Evolutionary conservation across 2,329 filamentous ascomycete species (phyloP), one percentile per base, ranked within the genome.

Genomic region (Drechslera avenae): DNA sequence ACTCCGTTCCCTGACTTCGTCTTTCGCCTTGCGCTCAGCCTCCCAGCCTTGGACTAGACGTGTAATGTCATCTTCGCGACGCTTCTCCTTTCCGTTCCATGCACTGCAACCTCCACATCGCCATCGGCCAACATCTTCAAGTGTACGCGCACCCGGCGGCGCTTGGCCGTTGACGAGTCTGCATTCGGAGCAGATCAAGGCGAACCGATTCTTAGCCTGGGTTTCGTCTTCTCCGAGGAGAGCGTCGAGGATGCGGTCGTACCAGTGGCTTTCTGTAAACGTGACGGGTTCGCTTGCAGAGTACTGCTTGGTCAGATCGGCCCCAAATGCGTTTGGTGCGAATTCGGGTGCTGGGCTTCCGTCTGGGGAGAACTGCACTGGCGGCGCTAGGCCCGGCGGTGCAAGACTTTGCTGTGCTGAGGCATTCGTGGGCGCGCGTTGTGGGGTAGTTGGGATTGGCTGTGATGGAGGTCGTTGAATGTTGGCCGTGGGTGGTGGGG

Each of bases 161-260:
- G 94, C 94, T 71, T 97, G 94, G 0, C 95, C 94, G 69, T 99
- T 99, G 39, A 99, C 92, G 1, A 97, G 82, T 23, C 90, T 83
- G 72, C 94, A 99, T 32, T 83, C 80, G 26, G 79, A 74, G 75
- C 94, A 99, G 47, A 99, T 90, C 57, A 99, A 79, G 6, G 86
- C 93, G 51, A 96, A 85, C 14, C 94, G 86, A 73, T 97, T 97
- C 77, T 91, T 95, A 2, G 93, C 85, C 10, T 89, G 86, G 4
- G 90, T 95, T 75, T 99, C 94, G 66, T 99, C 94, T 68, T 99
- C 94, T 41, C 94, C 94, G 0, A 99, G 82, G 19, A 99, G 84
- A 0, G 96, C 84, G 67, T 99, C 94, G 50, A 99, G 80, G 45
- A 99, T 86, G 48, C 93, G 86, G 71, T 99, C 94, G 74, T 97